Base-by-base conservation (phyloP, 192 early-diverging fungal genomes). In the Paraglomus brasilianum region DNA sequence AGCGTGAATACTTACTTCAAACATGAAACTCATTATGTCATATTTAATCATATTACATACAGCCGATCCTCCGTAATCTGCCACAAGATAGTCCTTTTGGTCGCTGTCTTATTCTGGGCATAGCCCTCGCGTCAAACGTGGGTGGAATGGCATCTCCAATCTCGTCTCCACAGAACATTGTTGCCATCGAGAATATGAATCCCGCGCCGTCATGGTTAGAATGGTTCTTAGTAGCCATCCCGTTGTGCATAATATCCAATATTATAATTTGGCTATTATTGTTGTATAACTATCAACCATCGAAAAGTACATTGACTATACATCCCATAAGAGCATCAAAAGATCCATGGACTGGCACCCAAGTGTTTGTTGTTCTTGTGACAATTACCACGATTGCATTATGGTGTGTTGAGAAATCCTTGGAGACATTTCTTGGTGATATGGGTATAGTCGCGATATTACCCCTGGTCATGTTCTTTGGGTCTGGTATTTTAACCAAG, bases 121-220 rank as follows among this genome's bases (percentile, higher is more conserved):
- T 98, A 75, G 96, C 96, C 5, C 76, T 98, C 71, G 96, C 96
- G 1, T 91, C 94, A 14, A 98, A 98, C 53, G 85, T 98, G 19
- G 96, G 96, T 53, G 96, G 96, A 36, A 98, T 98, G 96, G 91
- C 96, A 3, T 93, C 92, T 17, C 96, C 96, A 11, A 98, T 98
- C 69, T 88, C 93, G 15, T 94, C 92, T 14, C 96, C 96, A n/a
- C 96, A 98, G 72, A 98, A 98, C 80, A 93, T 94, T 62, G 92
- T 98, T 67, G 93, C 96, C 8, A 93, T 98, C 64, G 86, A 89
- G 63, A 94, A 87, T 63, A 98, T 98, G 94, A 75, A 84, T 24
- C 96, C 94, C 11, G 68, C 87, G 5, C 93, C 93, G 1, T 86
- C 90, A 42, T 98, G 96, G 96, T 75, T 82, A 30, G 83, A 96